phyloP scores from a whole-genome alignment of 2,329 filamentous ascomycete genomes.

The Curvularia sp. region DNA sequence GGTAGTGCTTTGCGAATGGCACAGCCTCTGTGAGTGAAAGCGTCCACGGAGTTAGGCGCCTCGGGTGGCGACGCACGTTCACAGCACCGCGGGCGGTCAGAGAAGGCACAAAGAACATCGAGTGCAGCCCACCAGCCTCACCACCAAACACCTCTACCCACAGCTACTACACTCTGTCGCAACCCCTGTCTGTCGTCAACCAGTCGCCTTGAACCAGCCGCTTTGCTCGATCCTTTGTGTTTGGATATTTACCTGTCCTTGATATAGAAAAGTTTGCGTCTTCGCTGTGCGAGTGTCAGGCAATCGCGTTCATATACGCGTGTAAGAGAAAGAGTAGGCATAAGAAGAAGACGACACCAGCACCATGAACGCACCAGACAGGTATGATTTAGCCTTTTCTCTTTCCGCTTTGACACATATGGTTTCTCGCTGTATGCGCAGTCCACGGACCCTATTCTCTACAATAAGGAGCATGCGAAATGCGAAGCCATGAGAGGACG shows the following conservation, averaged over 20 bases:
- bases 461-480: background rate
- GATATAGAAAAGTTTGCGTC: constrained; percentile 1
- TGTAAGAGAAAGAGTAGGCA: constrained; percentile 14
- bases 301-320: background rate
- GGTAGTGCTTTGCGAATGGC: background rate
- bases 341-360: constrained; percentile 12
- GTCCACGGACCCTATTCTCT: background rate
- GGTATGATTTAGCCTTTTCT: constrained; percentile 33
- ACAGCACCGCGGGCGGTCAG: constrained; percentile 25
- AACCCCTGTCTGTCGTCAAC: background rate
- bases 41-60: background rate
- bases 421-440: constrained; percentile 14
- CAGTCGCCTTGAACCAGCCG: background rate
- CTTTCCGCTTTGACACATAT: constrained; percentile 1
- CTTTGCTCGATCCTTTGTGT: background rate
- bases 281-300: constrained; percentile 8
- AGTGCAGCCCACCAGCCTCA: constrained; percentile 17
- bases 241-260: background rate
- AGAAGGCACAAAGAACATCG: constrained; percentile 27
- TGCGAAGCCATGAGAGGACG: background rate
- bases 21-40: background rate
- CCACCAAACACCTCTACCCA: constrained; percentile 18
- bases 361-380: constrained; percentile 51
- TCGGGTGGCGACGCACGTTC: constrained; percentile 8
- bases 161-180: constrained; percentile 1